Conservation (phyloP, 2,329 filamentous ascomycete species). For the Polychaeton citri region DNA sequence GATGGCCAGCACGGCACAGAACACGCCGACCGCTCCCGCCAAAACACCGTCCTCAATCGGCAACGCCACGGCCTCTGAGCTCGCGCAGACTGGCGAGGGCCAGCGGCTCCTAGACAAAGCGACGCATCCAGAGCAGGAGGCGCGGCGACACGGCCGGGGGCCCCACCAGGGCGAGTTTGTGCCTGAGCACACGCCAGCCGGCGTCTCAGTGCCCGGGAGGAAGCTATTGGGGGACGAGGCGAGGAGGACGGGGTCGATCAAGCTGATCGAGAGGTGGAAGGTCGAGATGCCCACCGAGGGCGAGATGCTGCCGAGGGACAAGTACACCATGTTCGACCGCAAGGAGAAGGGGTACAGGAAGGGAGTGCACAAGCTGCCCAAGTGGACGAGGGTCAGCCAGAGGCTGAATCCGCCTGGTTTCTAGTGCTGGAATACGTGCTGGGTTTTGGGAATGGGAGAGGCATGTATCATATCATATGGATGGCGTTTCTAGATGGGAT, state of each 20-base stretch:
- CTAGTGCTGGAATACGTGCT: constrained; percentile 29
- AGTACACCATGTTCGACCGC: constrained; percentile 95
- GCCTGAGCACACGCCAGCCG: constrained; percentile 4
- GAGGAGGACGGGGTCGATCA: constrained; percentile 42
- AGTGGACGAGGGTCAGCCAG: constrained; percentile 95
- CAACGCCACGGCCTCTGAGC: constrained; percentile 14
- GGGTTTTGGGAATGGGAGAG: too few relatives aligned
- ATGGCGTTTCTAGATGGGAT: neutral
- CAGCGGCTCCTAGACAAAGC: constrained; percentile 14
- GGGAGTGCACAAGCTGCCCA: constrained; percentile 65
- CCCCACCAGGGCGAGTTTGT: constrained; percentile 16
- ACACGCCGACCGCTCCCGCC: constrained; percentile 1
- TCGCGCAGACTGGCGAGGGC: constrained; percentile 18
- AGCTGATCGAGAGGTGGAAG: constrained; percentile 82
- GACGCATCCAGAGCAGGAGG: constrained; percentile 5
- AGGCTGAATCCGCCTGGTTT: constrained; percentile 90
- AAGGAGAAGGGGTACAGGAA: constrained; percentile 94
- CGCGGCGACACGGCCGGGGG: constrained; percentile 18
- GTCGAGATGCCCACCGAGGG: constrained; percentile 87
- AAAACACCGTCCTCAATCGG: constrained; percentile 4
- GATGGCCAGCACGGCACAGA: constrained; percentile 17
- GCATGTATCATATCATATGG: neutral
- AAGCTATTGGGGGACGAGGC: constrained; percentile 14
- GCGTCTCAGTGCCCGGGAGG: constrained; percentile 2
- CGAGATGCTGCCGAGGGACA: constrained; percentile 92